These are phyloP conservation scores for Gloeopeniophorella convolvens DNA, from an alignment of 768 basidiomycete species.

Conservation along the genomic window DNA sequence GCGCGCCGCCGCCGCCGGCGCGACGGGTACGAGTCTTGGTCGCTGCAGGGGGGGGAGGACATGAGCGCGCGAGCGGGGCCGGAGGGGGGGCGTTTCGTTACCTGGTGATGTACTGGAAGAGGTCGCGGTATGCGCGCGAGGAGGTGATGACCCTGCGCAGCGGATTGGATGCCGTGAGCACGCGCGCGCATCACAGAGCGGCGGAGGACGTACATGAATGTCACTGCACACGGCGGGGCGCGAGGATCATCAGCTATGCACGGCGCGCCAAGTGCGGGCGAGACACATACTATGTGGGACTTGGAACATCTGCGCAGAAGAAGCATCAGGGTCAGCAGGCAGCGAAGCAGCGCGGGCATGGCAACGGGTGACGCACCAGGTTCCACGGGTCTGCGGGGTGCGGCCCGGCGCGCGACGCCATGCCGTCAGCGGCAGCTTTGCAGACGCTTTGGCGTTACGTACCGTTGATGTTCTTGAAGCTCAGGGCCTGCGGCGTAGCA, in stretches of 20 bases:
- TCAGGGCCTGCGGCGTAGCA: neutral
- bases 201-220: slow-evolving; percentile 7
- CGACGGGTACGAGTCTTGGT: neutral
- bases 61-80: neutral
- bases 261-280: neutral
- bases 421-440: neutral
- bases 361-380: slow-evolving; percentile 4
- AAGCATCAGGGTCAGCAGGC: too few species aligned
- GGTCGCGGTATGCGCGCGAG: slow-evolving; percentile 17
- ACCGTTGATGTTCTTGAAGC: slow-evolving; percentile 16
- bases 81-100: neutral
- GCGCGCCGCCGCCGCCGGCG: slow-evolving; percentile 6
- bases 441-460: neutral
- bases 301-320: slow-evolving; percentile 15
- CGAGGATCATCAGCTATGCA: neutral
- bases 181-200: neutral
- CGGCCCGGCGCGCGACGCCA: neutral
- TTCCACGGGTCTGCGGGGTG: slow-evolving; percentile 14
- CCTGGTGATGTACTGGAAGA: slow-evolving; percentile 18
- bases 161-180: neutral
- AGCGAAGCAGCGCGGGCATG: too few species aligned
- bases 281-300: slow-evolving; percentile 15
- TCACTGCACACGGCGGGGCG: neutral
- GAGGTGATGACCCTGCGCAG: slow-evolving; percentile 12
- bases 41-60: neutral